Percentiles rank a stretch among this genome's conserved stretches.
These are phyloP conservation scores for Pseudozyma thailandica DNA, from an alignment of 1,284 basidiomycete genomes.

Conservation along the genomic window DNA sequence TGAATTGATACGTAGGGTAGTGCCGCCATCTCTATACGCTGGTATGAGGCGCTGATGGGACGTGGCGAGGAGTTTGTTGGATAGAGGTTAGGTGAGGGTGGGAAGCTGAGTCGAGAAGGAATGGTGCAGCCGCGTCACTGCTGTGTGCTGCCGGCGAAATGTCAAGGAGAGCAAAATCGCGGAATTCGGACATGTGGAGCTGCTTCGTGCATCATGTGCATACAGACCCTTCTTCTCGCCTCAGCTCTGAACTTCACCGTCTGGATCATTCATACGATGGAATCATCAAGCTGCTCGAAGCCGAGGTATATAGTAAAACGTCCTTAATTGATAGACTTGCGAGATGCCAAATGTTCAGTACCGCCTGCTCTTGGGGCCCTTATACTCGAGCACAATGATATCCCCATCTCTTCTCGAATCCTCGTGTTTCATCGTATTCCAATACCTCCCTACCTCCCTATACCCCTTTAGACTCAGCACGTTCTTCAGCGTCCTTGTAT, in stretches of 20 bases:
- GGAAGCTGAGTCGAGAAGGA: conserved; percentile 3
- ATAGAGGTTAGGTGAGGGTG: not conserved
- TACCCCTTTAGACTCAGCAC: conserved; percentile 77
- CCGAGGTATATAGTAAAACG: too few species aligned
- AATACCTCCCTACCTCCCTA: conserved; percentile 74
- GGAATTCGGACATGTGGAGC: conserved; percentile 11
- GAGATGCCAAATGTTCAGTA: too few species aligned
- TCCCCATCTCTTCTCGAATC: conserved; percentile 79
- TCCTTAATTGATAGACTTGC: too few species aligned
- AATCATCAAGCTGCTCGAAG: too few species aligned
- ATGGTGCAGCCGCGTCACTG: not conserved
- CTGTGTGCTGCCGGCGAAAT: not conserved
- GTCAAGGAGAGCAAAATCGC: conserved; percentile 4
- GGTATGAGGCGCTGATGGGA: not conserved
- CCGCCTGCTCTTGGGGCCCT: conserved; percentile 20
- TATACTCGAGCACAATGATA: conserved; percentile 76
- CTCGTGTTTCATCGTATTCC: conserved; percentile 81
- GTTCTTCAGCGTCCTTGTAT: conserved; percentile 68
- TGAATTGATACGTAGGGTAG: conserved; percentile 73
- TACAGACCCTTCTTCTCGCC: not conserved
- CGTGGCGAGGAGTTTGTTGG: not conserved
- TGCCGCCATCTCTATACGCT: conserved; percentile 19
- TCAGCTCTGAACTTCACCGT: not conserved
- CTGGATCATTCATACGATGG: not conserved
- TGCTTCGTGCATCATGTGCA: conserved; percentile 9